phyloP scores from a whole-genome alignment of 2,329 filamentous ascomycete species.

The Xylariaceae sp. region DNA sequence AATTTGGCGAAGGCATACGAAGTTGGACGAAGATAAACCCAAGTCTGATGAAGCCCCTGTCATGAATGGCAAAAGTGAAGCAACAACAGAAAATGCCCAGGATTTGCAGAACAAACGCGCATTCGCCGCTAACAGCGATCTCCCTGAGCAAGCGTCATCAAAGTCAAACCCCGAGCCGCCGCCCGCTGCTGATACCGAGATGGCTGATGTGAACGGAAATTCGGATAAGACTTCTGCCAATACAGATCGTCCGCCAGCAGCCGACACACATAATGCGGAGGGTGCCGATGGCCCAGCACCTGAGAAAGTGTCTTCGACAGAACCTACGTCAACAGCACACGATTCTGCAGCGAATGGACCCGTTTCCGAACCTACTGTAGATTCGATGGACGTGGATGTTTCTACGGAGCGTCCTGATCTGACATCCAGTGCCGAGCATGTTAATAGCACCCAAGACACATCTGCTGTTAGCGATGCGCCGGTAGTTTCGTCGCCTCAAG shows the following conservation, averaged over 20 bases:
- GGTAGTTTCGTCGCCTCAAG: slow-evolving; percentile 34
- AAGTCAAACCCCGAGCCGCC: slow-evolving; percentile 14
- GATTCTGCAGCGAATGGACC: slow-evolving; percentile 8
- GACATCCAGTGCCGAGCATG: slow-evolving; percentile 26
- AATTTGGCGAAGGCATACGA: slow-evolving; percentile 21
- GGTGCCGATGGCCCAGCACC: not conserved
- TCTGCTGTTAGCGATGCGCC: slow-evolving; percentile 27
- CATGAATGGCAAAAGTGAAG: slow-evolving; percentile 29
- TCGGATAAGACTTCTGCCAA: slow-evolving; percentile 4
- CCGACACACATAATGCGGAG: slow-evolving; percentile 2
- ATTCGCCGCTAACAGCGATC: slow-evolving; percentile 27
- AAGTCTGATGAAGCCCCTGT: slow-evolving; percentile 22
- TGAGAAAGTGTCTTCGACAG: slow-evolving; percentile 2
- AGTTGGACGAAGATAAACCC: slow-evolving; percentile 20
- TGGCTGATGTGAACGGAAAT: slow-evolving; percentile 23
- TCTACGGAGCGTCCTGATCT: slow-evolving; percentile 26
- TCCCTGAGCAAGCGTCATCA: slow-evolving; percentile 17
- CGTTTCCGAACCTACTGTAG: slow-evolving; percentile 7
- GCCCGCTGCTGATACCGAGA: slow-evolving; percentile 15
- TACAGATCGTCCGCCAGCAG: not conserved
- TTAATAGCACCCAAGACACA: slow-evolving; percentile 28
- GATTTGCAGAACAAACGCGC: slow-evolving; percentile 27
- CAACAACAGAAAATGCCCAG: slow-evolving; percentile 12
- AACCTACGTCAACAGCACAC: slow-evolving; percentile 2
- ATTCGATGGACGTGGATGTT: slow-evolving; percentile 38